A percentile compares a stretch with the other conserved stretches of the same genome.
These are phyloP conservation scores for Inonotus hispidus DNA, from an alignment of 1,284 basidiomycete genomes.

Conservation along the genomic window DNA sequence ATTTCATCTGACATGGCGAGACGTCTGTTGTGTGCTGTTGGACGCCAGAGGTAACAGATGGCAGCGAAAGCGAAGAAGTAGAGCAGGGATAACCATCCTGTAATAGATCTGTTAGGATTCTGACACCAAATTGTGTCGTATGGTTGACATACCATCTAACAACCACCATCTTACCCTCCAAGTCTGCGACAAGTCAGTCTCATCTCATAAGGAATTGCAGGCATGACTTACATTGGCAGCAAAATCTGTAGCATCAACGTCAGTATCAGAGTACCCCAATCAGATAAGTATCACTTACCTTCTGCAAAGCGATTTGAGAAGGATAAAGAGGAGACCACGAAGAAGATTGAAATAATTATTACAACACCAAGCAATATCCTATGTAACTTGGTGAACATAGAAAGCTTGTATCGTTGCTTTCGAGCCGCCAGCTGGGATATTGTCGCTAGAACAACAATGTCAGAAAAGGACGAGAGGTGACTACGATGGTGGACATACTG, in stretches of 20 bases:
- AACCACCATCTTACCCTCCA: conserved; percentile 96
- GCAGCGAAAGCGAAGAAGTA: conserved; percentile 77
- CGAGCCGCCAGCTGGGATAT: conserved; percentile 78
- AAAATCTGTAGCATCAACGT: not conserved
- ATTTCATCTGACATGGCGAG: conserved; percentile 83
- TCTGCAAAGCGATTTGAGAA: conserved; percentile 89
- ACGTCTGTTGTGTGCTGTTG: conserved; percentile 88
- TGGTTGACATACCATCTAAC: conserved; percentile 58
- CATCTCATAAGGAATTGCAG: not conserved
- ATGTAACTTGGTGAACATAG: conserved; percentile 84
- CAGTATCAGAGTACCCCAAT: not conserved
- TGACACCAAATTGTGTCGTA: too few relatives aligned
- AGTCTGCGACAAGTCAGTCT: conserved; percentile 75
- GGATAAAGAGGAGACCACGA: conserved; percentile 86
- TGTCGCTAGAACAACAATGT: conserved; percentile 48
- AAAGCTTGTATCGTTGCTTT: conserved; percentile 83
- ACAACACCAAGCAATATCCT: conserved; percentile 85
- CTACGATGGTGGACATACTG: conserved; percentile 38
- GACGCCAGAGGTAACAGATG: conserved; percentile 92
- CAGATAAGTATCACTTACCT: conserved; percentile 39
- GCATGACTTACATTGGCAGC: not conserved
- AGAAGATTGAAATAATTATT: conserved; percentile 82
- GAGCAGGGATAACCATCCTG: conserved; percentile 79
- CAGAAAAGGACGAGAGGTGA: conserved; percentile 16
- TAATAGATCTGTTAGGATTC: not conserved